A percentile compares a stretch with the other conserved stretches of the same genome.
phyloP scores from a whole-genome alignment of 73 alveolate genomes.

The Stentor roeselii region DNA sequence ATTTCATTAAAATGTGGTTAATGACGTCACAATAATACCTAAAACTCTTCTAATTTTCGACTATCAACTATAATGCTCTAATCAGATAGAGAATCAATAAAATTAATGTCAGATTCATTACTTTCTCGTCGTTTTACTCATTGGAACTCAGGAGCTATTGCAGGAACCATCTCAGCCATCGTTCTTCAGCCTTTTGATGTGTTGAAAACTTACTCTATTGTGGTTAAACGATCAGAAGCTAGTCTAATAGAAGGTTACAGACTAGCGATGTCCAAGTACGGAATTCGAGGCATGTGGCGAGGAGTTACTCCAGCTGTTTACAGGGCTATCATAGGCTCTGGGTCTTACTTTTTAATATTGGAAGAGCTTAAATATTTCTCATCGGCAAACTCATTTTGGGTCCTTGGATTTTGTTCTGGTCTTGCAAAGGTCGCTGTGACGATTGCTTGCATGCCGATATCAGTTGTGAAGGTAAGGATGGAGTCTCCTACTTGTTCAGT shows the following conservation, averaged over 20 bases:
- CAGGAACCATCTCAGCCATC: background rate
- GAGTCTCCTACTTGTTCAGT: slow-evolving; percentile 49
- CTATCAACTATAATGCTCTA: too few species aligned
- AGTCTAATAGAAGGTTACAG: background rate
- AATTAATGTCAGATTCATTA: too few species aligned
- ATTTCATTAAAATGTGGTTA: too few species aligned
- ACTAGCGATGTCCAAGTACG: background rate
- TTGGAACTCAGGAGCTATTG: slow-evolving; percentile 17
- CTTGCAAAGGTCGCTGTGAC: slow-evolving; percentile 40
- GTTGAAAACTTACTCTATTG: slow-evolving; percentile 13
- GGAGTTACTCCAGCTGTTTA: slow-evolving; percentile 17
- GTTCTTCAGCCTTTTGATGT: slow-evolving; percentile 25
- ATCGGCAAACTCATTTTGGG: background rate
- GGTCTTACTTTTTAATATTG: background rate
- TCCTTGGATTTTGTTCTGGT: slow-evolving; percentile 26
- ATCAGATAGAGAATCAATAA: too few species aligned
- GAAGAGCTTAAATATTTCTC: background rate
- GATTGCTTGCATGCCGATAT: slow-evolving; percentile 37
- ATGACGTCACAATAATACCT: too few species aligned
- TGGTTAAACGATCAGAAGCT: background rate
- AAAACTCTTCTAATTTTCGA: too few species aligned
- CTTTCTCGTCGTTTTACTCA: background rate
- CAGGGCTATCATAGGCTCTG: slow-evolving; percentile 4
- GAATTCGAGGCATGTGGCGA: background rate
- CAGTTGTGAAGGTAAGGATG: slow-evolving; percentile 54